A percentile compares a stretch with the other conserved stretches of the same genome.
These are phyloP conservation scores for Lichtheimia ornata DNA, from an alignment of 371 early-diverging fungal species.

Conservation along the genomic window DNA sequence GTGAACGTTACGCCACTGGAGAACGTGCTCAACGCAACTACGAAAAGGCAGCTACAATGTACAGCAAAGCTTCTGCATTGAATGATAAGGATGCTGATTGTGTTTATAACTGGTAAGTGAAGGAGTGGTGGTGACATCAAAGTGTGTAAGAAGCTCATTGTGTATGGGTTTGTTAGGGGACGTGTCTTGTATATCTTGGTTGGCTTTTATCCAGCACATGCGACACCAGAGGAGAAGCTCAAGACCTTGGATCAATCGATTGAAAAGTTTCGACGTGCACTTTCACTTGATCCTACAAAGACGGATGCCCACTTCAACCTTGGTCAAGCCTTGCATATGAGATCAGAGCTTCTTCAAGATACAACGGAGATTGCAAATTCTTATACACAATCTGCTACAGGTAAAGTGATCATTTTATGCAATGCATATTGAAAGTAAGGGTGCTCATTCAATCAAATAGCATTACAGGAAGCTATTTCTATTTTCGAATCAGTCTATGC, in stretches of 20 bases:
- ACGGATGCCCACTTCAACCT: conserved; percentile 73
- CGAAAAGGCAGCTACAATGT: conserved; percentile 66
- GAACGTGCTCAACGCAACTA: conserved; percentile 69
- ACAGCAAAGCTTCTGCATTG: conserved; percentile 58
- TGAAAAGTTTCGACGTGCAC: conserved; percentile 53
- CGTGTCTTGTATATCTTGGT: conserved; percentile 67
- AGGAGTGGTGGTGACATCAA: neutral
- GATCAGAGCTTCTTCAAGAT: conserved; percentile 65
- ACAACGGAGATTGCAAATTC: conserved; percentile 53
- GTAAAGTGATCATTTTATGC: conserved; percentile 6
- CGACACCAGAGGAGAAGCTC: conserved; percentile 48
- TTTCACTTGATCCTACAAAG: conserved; percentile 51
- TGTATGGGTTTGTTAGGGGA: conserved; percentile 44
- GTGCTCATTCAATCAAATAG: conserved; percentile 11
- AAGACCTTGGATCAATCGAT: conserved; percentile 57
- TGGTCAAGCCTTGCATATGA: conserved; percentile 66
- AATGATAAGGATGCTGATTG: conserved; percentile 61
- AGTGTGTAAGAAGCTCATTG: neutral
- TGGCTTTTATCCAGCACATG: conserved; percentile 53
- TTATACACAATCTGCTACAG: conserved; percentile 46
- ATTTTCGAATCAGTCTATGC: conserved; percentile 53
- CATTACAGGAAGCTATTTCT: conserved; percentile 56
- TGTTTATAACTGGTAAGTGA: conserved; percentile 65
- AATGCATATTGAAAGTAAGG: neutral
- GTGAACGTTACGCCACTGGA: conserved; percentile 67